Conservation (phyloP, 306 rosid species). For the Cicer yamashitae region DNA sequence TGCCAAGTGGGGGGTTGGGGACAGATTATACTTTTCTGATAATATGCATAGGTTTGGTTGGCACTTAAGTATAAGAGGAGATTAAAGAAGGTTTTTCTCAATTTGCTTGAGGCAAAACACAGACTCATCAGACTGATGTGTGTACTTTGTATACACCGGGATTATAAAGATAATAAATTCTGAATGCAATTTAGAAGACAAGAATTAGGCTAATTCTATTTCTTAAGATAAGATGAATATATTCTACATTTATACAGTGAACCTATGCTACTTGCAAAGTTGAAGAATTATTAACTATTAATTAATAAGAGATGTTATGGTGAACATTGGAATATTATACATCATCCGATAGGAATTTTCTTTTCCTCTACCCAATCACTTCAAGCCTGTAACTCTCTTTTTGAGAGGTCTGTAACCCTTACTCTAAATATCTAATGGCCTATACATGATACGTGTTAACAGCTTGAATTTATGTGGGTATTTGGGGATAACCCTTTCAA, state of each 20-base stretch:
- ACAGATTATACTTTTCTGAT: constrained; percentile 24
- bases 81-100: constrained; percentile 6
- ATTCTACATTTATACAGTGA: neutral
- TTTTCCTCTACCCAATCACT: neutral
- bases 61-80: constrained; percentile 2
- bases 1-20: constrained; percentile 25
- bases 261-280: neutral
- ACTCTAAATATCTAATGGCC: constrained; percentile 19
- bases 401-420: constrained; percentile 12
- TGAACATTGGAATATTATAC: neutral
- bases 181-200: neutral
- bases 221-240: constrained; percentile 1
- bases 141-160: neutral
- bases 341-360: constrained; percentile 8
- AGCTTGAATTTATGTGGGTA: constrained; percentile 17
- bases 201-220: constrained; percentile 11
- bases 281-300: neutral
- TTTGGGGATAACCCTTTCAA: neutral
- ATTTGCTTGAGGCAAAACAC: constrained; percentile 21
- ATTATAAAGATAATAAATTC: constrained; percentile 1
- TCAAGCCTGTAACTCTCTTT: neutral
- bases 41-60: constrained; percentile 10
- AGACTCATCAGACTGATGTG: neutral
- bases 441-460: neutral
- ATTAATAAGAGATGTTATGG: neutral